Conservation (phyloP, 257 asterid species). For the Plantago ovata region DNA sequence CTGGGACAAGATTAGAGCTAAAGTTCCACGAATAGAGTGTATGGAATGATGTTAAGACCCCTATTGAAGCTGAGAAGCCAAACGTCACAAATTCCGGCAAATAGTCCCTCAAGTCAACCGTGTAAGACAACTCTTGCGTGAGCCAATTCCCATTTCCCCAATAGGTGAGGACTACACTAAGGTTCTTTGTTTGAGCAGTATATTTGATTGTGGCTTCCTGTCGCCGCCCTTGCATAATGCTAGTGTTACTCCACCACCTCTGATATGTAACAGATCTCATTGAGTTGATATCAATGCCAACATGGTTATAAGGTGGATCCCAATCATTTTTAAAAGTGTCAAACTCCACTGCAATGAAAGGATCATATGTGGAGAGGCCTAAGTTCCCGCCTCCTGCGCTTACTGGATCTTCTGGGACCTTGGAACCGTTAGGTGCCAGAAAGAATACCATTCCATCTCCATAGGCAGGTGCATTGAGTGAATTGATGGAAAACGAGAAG, state of each 20-base stretch:
- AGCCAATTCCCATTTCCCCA: neutral
- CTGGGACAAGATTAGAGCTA: neutral
- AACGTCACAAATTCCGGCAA: neutral
- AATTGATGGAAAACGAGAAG: neutral
- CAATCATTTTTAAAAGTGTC: neutral
- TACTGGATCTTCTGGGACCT: neutral
- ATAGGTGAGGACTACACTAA: conserved; percentile 23
- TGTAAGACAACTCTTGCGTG: neutral
- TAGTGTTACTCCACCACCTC: conserved; percentile 16
- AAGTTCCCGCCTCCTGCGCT: neutral
- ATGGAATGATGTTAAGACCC: neutral
- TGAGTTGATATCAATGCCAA: conserved; percentile 20
- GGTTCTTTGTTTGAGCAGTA: conserved; percentile 14
- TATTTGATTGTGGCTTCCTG: conserved; percentile 32
- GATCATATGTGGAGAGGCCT: neutral
- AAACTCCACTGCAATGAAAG: neutral
- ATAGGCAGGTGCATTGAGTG: neutral
- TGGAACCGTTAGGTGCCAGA: neutral
- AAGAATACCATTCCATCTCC: neutral
- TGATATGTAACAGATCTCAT: neutral
- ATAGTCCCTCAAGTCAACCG: conserved; percentile 20
- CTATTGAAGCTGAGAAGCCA: neutral
- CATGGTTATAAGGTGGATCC: neutral
- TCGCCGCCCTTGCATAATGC: neutral
- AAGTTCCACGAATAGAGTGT: neutral